Conservation (phyloP, 23 red algal species). For the Porphyridium purpureum region DNA sequence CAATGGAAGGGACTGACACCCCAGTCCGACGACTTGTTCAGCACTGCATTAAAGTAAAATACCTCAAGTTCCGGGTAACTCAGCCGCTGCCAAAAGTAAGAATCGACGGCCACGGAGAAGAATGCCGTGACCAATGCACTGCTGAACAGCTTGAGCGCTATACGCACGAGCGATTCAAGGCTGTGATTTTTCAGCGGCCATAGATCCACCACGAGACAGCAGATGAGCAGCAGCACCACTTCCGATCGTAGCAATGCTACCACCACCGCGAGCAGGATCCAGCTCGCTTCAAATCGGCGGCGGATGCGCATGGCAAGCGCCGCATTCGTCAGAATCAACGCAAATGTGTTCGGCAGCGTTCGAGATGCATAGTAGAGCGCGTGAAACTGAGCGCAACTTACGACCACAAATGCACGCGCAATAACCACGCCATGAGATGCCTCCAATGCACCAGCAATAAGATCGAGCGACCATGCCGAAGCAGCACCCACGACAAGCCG, state of each 20-base stretch:
- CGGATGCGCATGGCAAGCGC: slow-evolving; percentile 23
- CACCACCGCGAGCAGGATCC: slow-evolving; percentile 19
- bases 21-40: slow-evolving; percentile 44
- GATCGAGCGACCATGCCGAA: slow-evolving; percentile 4
- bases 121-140: slow-evolving; percentile 13
- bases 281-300: not conserved
- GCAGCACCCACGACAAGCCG: slow-evolving; percentile 3
- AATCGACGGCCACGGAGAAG: slow-evolving; percentile 48
- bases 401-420: too few species aligned
- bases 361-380: slow-evolving; percentile 59
- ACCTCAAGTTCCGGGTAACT: slow-evolving; percentile 74
- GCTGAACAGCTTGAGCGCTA: not conserved
- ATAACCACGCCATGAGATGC: slow-evolving; percentile 12
- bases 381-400: slow-evolving; percentile 53
- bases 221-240: slow-evolving; percentile 28
- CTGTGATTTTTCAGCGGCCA: too few species aligned
- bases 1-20: slow-evolving; percentile 43
- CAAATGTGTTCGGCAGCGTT: slow-evolving; percentile 53
- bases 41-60: slow-evolving; percentile 73
- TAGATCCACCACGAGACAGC: slow-evolving; percentile 15
- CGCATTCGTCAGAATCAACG: slow-evolving; percentile 27
- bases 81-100: slow-evolving; percentile 43
- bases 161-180: not conserved
- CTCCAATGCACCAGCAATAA: slow-evolving; percentile 8
- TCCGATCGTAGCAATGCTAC: slow-evolving; percentile 57